Conservation (phyloP, 2,329 filamentous ascomycete genomes). For the Xylariaceae sp. region DNA sequence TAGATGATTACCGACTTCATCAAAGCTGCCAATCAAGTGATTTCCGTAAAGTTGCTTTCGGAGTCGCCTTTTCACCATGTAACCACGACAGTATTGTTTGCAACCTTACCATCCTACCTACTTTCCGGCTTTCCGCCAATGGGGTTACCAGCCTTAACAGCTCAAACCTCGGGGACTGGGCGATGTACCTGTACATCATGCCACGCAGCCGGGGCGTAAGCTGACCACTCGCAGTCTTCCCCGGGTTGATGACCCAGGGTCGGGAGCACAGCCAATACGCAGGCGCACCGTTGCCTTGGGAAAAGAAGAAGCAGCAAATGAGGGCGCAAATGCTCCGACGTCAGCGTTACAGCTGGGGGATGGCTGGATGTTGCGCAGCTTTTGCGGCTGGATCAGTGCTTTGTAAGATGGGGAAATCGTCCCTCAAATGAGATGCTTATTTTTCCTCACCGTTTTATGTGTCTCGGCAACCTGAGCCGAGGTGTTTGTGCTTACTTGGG, state of each 20-base stretch:
- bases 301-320: constrained; percentile 2
- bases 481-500: background rate
- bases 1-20: too few relatives aligned
- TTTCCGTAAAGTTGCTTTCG: constrained; percentile 6
- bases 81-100: constrained; percentile 8
- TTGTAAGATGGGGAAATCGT: too few relatives aligned
- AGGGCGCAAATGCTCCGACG: constrained; percentile 13
- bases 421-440: constrained; percentile 16
- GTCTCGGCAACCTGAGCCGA: background rate
- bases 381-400: constrained; percentile 22
- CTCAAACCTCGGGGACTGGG: constrained; percentile 1
- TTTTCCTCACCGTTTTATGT: background rate
- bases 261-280: constrained; percentile 8
- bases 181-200: constrained; percentile 17
- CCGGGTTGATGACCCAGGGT: constrained; percentile 7
- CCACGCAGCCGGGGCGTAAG: constrained; percentile 16
- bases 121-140: constrained; percentile 8
- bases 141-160: constrained; percentile 11
- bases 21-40: constrained; percentile 1
- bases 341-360: constrained; percentile 15
- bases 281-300: constrained; percentile 20
- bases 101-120: constrained; percentile 2
- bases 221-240: constrained; percentile 24
- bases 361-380: constrained; percentile 3
- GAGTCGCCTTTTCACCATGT: constrained; percentile 18